Conservation (phyloP, 305 asterid genomes). For the Euphrasia arctica region DNA sequence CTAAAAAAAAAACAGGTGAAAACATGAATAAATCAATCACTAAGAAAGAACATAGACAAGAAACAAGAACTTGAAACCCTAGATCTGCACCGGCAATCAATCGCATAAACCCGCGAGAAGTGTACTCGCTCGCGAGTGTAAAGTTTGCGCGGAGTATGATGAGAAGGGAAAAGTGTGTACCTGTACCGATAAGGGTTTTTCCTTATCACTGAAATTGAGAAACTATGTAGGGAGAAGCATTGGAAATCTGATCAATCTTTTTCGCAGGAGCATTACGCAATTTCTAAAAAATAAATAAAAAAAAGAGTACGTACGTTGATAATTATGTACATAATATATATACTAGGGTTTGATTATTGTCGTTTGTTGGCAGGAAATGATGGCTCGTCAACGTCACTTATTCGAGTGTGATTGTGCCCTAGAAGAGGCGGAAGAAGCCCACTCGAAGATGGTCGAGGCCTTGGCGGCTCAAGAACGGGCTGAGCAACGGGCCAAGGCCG, state of each 20-base stretch:
- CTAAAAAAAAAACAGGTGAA: conserved; percentile 5
- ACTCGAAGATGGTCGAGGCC: conserved; percentile 64
- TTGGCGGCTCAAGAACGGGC: conserved; percentile 69
- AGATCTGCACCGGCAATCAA: conserved; percentile 48
- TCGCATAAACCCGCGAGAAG: conserved; percentile 19
- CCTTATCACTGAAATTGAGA: conserved; percentile 43
- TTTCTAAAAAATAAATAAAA: no score
- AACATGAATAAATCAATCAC: conserved; percentile 9
- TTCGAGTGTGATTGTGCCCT: conserved; percentile 25
- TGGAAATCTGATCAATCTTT: conserved; percentile 34
- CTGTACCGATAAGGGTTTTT: conserved; percentile 33
- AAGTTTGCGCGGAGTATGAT: conserved; percentile 5
- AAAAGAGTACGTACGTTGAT: no score
- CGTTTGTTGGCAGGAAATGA: no score
- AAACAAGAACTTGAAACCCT: conserved; percentile 32
- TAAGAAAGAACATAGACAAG: neutral
- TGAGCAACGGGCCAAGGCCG: conserved; percentile 62
- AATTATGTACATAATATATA: no score
- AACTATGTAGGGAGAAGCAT: conserved; percentile 25
- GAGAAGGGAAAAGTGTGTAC: conserved; percentile 12
- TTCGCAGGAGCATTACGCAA: conserved; percentile 13
- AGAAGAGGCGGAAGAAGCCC: conserved; percentile 61
- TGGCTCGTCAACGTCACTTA: no score
- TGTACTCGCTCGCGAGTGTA: neutral
- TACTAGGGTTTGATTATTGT: no score